Percentiles rank a stretch among this genome's conserved stretches.
phyloP scores from a whole-genome alignment of 176 grass and related monocot genomes.

The Hsuehochloa calcarea region DNA sequence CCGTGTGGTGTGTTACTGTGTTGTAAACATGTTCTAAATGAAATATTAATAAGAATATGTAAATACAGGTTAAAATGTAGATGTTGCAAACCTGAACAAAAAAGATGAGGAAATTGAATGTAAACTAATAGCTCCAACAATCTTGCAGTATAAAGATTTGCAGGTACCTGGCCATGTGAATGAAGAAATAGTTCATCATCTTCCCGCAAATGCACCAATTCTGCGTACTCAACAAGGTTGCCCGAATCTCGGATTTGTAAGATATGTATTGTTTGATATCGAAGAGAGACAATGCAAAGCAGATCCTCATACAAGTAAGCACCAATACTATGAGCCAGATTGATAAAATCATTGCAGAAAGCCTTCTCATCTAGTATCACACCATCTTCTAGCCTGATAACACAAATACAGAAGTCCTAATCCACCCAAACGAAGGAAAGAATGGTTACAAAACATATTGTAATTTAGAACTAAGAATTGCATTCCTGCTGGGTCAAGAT shows the following conservation, averaged over 20 bases:
- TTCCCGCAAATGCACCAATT: slow-evolving; percentile 77
- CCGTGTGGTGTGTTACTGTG: background rate
- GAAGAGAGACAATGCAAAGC: slow-evolving; percentile 84
- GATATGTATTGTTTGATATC: slow-evolving; percentile 95
- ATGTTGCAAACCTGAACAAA: background rate
- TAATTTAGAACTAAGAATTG: background rate
- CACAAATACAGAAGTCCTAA: slow-evolving; percentile 38
- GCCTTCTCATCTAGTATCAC: slow-evolving; percentile 77
- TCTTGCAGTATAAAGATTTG: background rate
- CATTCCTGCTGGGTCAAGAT: slow-evolving; percentile 18
- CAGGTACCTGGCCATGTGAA: slow-evolving; percentile 75
- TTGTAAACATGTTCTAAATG: background rate
- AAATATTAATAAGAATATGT: background rate
- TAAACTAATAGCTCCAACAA: slow-evolving; percentile 4
- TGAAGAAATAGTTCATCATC: slow-evolving; percentile 92
- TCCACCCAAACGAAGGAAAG: slow-evolving; percentile 33
- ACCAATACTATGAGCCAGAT: slow-evolving; percentile 83
- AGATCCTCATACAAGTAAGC: slow-evolving; percentile 95
- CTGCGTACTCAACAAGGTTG: slow-evolving; percentile 90
- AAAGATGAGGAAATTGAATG: background rate
- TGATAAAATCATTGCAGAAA: slow-evolving; percentile 92
- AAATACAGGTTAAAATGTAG: background rate
- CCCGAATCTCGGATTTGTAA: slow-evolving; percentile 86
- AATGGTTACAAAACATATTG: slow-evolving; percentile 23
- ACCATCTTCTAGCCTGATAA: slow-evolving; percentile 78